Evolutionary conservation across 805 yeast species (phyloP).

Genomic region (Lipomyces yamanashiensis): DNA sequence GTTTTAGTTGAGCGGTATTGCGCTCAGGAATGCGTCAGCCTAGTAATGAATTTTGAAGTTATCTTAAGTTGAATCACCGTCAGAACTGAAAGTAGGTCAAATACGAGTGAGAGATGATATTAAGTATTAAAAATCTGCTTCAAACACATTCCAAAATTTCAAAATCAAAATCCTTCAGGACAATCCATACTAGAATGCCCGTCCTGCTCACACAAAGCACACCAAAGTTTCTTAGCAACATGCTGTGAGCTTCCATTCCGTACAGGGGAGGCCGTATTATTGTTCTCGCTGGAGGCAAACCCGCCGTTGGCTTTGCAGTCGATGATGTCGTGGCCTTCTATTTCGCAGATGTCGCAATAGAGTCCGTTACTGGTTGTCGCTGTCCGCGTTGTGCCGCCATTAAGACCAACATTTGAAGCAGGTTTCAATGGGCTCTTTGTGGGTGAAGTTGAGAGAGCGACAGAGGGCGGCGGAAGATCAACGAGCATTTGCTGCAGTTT

Average conservation of each 20-base stretch:
- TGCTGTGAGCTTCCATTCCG: constrained; percentile 42
- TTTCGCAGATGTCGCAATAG: constrained; percentile 28
- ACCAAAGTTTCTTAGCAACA: constrained; percentile 79
- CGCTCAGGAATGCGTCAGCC: too few species aligned
- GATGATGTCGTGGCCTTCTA: constrained; percentile 34
- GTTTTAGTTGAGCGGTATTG: too few species aligned
- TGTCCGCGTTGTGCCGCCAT: constrained; percentile 12
- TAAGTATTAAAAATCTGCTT: not conserved
- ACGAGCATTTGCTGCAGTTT: constrained; percentile 29
- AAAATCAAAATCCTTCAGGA: constrained; percentile 55
- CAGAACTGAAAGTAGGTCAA: too few species aligned
- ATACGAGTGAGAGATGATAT: not conserved
- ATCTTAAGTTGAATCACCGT: too few species aligned
- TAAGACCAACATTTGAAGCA: constrained; percentile 17
- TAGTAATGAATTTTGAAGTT: not conserved
- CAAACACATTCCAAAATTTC: not conserved
- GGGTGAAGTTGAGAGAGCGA: not conserved
- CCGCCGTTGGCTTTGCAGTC: constrained; percentile 27
- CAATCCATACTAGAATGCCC: constrained; percentile 91
- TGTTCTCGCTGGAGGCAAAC: constrained; percentile 4
- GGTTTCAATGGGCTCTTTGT: constrained; percentile 22
- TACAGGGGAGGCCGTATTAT: constrained; percentile 46
- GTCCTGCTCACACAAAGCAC: constrained; percentile 87
- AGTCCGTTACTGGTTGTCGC: not conserved
- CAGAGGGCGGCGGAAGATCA: constrained; percentile 1